Evolutionary conservation across 140 eudicot species (phyloP), one percentile per base, ranked within the genome.

Genomic region (Cichorium intybus): DNA sequence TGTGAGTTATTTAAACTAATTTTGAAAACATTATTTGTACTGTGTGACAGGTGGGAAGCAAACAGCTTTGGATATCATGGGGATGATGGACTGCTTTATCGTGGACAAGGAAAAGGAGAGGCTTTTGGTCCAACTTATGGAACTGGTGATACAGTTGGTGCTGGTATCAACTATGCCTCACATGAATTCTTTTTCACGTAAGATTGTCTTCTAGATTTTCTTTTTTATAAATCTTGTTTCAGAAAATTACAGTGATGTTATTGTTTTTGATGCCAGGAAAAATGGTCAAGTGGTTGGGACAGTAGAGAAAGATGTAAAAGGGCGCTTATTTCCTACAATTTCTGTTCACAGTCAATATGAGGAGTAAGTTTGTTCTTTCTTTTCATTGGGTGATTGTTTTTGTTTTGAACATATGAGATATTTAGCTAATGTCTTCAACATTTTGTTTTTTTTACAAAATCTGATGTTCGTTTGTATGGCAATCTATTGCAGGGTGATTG

Each of bases 21-120:
- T 46, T 63, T 65, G 24, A 48, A 34, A 18, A 10, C 49, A 24
- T 10, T 5, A 5, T 15, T 31, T 64, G 62, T 49, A 60, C 12
- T 68, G 11, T 72, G 17, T 56, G 60, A 62, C 82, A 92, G 98
- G 33, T 92, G 95, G 99, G 99, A 92, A 56, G 82, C 93, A 77
- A 92, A 92, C 80, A 92, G 97, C 80, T 92, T 64, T 24, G 99
- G 99, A 12, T 92, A 92, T 77, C 99, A 88, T 68, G 99, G 97
- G 74, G 99, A 88, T 73, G 95, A 92, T 74, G 99, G 99, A 23
- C 65, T 74, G 33, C 95, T 92, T 75, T 92, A 88, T 71, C 95
- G 76, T 66, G 95, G 98, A 54, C 89, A 79, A 24, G 96, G 89
- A 43, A 88, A 79, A 69, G 95, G 95, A 72, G 96, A 85, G 55